These are phyloP conservation scores for Cyclotella kingstonii DNA, from an alignment of 108 stramenopile genomes.

Conservation along the genomic window DNA sequence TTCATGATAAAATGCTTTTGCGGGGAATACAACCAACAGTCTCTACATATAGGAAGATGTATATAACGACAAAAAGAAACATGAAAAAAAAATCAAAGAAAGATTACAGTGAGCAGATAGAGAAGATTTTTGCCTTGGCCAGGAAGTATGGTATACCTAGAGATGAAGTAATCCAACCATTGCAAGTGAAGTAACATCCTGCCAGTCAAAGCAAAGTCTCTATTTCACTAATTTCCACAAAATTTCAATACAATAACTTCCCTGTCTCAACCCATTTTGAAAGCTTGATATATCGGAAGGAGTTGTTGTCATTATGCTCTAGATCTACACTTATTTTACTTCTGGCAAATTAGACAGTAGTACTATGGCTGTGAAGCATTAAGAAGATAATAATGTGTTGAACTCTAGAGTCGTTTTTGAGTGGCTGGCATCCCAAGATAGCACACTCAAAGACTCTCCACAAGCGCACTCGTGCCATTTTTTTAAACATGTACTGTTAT, in stretches of 20 bases:
- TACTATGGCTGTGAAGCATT: too few relatives aligned
- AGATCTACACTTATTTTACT: neutral
- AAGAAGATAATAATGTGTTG: slow-evolving; percentile 1
- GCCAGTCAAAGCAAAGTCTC: too few relatives aligned
- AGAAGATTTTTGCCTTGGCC: slow-evolving; percentile 21
- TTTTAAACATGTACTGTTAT: neutral
- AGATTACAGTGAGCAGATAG: slow-evolving; percentile 11
- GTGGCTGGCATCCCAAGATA: neutral
- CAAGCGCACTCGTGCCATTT: slow-evolving; percentile 1
- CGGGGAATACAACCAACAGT: slow-evolving; percentile 15
- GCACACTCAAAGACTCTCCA: neutral
- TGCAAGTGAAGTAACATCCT: neutral
- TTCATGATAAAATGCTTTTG: slow-evolving; percentile 31
- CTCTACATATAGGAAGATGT: slow-evolving; percentile 22
- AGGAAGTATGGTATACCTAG: slow-evolving; percentile 15
- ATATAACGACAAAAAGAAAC: slow-evolving; percentile 26
- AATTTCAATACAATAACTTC: too few relatives aligned
- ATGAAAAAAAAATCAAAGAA: slow-evolving; percentile 12
- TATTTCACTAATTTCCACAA: too few relatives aligned
- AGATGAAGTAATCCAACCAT: slow-evolving; percentile 7
- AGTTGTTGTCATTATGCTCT: too few relatives aligned
- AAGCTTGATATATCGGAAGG: too few relatives aligned
- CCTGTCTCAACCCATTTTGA: too few relatives aligned
- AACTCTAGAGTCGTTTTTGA: neutral
- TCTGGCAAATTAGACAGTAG: neutral